Evolutionary conservation across 352 stramenopile genomes (phyloP).

Genomic region (Peronosclerospora sorghi): DNA sequence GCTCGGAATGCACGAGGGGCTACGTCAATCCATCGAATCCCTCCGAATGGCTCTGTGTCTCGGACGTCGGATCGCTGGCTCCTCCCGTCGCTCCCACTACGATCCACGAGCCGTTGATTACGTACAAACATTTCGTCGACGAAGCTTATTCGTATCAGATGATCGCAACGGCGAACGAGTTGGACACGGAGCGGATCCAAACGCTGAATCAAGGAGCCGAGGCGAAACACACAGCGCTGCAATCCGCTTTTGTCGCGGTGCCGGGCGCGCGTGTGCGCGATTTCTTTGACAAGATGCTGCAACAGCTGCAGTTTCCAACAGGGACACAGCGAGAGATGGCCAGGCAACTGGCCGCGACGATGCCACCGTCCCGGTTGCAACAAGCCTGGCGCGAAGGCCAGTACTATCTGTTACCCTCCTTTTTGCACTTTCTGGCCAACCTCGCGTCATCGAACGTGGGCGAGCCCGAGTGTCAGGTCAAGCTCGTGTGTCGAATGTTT

Average conservation of each 20-base stretch:
- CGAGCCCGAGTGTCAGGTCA: constrained; percentile 20
- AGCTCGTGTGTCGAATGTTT: constrained; percentile 74
- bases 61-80: too few species aligned
- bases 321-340: constrained; percentile 37
- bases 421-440: constrained; percentile 42
- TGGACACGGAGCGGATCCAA: constrained; percentile 45
- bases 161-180: constrained; percentile 14
- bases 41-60: too few species aligned
- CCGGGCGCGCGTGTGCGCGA: constrained; percentile 25
- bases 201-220: constrained; percentile 67
- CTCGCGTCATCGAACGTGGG: neutral
- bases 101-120: constrained; percentile 13
- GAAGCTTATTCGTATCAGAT: constrained; percentile 56
- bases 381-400: constrained; percentile 56
- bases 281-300: constrained; percentile 66
- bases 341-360: constrained; percentile 24
- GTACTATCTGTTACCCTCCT: constrained; percentile 81
- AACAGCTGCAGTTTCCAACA: constrained; percentile 55
- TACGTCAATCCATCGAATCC: too few species aligned
- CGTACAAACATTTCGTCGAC: constrained; percentile 83
- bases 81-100: too few species aligned
- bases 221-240: constrained; percentile 64
- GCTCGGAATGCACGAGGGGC: too few species aligned
- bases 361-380: constrained; percentile 45
- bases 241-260: constrained; percentile 60